These are phyloP conservation scores for Elongisporangium undulatum DNA, from an alignment of 352 stramenopile genomes.

Conservation along the genomic window DNA sequence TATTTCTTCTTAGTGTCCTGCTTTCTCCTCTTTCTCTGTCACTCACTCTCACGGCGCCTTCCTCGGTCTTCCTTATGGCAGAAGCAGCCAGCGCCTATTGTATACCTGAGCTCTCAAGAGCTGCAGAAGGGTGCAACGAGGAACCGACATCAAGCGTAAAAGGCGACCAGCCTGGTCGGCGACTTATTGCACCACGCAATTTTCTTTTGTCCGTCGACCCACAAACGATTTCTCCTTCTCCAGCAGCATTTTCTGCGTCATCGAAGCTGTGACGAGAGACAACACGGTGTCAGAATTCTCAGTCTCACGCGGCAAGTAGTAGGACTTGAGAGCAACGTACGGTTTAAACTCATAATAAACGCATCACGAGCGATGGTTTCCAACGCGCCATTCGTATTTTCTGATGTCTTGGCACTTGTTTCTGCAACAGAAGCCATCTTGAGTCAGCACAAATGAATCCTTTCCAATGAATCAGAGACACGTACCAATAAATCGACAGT, in stretches of 20 bases:
- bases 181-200: constrained; percentile 67
- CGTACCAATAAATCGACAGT: constrained; percentile 84
- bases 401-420: constrained; percentile 86
- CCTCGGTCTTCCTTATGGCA: background rate
- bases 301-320: no score
- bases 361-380: constrained; percentile 85
- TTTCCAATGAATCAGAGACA: background rate
- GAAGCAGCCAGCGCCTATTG: no score
- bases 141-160: background rate
- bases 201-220: constrained; percentile 72
- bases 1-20: background rate
- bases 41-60: constrained; percentile 2
- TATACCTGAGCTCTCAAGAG: constrained; percentile 8
- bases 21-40: background rate
- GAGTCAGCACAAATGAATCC: constrained; percentile 9
- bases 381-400: constrained; percentile 83
- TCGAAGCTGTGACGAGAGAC: constrained; percentile 30
- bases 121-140: background rate
- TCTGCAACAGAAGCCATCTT: constrained; percentile 30
- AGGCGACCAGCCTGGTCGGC: background rate
- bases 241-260: constrained; percentile 76
- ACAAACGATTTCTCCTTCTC: constrained; percentile 75
- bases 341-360: constrained; percentile 84
- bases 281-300: constrained; percentile 8
- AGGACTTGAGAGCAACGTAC: constrained; percentile 62